phyloP scores from a whole-genome alignment of 768 basidiomycete genomes.

The Leucocoprinus birnbaumii region DNA sequence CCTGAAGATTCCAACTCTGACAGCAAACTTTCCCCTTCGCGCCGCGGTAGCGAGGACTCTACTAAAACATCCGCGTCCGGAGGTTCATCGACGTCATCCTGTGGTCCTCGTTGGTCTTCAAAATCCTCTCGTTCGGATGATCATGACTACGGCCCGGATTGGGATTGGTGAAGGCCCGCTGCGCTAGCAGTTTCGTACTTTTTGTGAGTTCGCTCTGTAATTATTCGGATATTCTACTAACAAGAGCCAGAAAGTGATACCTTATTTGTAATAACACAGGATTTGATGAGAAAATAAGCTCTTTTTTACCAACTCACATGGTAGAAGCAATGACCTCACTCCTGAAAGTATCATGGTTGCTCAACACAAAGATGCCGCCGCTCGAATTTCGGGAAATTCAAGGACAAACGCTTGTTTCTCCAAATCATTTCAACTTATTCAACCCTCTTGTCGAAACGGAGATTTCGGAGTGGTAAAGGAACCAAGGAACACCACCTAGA shows the following conservation, averaged over 20 bases:
- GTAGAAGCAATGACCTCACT: background rate
- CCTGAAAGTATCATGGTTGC: background rate
- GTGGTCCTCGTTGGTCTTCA: background rate
- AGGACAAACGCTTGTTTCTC: slow-evolving; percentile 3
- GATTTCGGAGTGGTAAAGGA: background rate
- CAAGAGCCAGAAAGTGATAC: slow-evolving; percentile 1
- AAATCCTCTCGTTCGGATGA: background rate
- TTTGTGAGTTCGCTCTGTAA: background rate
- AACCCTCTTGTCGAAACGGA: background rate
- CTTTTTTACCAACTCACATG: slow-evolving; percentile 11
- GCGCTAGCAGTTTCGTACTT: background rate
- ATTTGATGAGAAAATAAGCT: slow-evolving; percentile 1
- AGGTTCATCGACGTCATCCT: background rate
- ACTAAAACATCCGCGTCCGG: background rate
- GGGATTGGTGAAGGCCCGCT: slow-evolving; percentile 12
- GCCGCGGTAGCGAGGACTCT: background rate
- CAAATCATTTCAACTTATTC: background rate
- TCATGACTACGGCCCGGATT: slow-evolving; percentile 7
- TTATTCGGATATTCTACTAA: slow-evolving; percentile 1
- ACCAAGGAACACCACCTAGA: background rate
- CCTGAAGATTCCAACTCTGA: background rate
- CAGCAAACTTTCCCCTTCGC: background rate
- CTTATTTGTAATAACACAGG: slow-evolving; percentile 6
- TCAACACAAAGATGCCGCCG: background rate
- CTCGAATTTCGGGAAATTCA: slow-evolving; percentile 6